Conservation (phyloP, 257 asterid species). For the Dorcoceras hygrometricum region DNA sequence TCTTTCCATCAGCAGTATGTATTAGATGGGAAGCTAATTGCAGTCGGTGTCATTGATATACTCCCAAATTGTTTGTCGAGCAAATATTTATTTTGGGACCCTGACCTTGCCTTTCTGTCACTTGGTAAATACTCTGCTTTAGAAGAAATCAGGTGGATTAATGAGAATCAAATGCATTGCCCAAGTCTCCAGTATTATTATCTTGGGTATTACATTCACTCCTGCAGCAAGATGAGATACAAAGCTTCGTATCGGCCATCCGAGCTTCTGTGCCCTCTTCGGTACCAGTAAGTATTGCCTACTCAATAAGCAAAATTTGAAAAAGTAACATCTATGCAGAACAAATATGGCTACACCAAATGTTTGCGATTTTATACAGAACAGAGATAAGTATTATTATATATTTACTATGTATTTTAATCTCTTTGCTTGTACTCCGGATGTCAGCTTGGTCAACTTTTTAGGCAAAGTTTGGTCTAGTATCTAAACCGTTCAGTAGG, state of each 20-base stretch:
- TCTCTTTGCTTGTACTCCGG: not conserved
- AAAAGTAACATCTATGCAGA: not conserved
- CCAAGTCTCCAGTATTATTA: constrained; percentile 91
- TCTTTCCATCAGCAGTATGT: constrained; percentile 98
- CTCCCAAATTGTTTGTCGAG: constrained; percentile 94
- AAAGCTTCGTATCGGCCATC: constrained; percentile 93
- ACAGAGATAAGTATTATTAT: not conserved
- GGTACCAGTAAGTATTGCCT: constrained; percentile 66
- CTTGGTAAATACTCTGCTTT: constrained; percentile 91
- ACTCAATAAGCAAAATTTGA: constrained; percentile 19
- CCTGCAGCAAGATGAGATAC: constrained; percentile 96
- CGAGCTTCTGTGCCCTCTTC: constrained; percentile 97
- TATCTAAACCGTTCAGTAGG: not conserved
- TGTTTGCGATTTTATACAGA: not conserved
- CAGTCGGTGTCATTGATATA: constrained; percentile 92
- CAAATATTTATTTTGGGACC: constrained; percentile 99
- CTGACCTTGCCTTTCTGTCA: constrained; percentile 79
- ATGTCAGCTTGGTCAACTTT: not conserved
- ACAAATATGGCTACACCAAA: not conserved
- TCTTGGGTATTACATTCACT: constrained; percentile 97
- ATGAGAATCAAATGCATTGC: constrained; percentile 65
- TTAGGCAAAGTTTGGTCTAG: not conserved
- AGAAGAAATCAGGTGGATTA: constrained; percentile 80
- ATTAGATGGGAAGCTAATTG: constrained; percentile 83
- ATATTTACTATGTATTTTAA: not conserved